Base-by-base conservation (phyloP, 192 early-diverging fungal genomes). In the Tieghemiomyces parasiticus region DNA sequence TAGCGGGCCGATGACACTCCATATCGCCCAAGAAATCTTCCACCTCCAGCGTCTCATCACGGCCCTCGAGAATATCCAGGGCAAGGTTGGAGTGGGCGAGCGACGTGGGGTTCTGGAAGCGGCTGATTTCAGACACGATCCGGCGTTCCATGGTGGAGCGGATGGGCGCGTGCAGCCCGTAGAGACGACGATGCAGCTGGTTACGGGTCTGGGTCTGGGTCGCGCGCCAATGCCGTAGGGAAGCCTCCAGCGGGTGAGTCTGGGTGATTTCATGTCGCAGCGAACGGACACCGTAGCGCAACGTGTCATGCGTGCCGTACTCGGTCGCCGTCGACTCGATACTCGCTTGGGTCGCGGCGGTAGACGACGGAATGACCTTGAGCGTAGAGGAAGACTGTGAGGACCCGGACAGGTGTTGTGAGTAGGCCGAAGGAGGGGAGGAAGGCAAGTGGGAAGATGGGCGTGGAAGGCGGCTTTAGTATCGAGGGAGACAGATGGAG, bases 81-180 rank as follows among this genome's bases (percentile, higher is more conserved):
- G 73, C 76, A 26, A 90, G 70, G 59, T 62, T 67, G 52, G 71
- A 63, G 10, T 61, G 66, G 29, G 63, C 54, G 33, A 66, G 54
- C 42, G 63, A 58, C 2, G 54, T 60, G 58, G 35, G 67, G 52
- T 47, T 65, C 45, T 24, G 63, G 48, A 33, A 64, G 55, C 51
- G 51, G 45, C 58, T 66, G 60, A 34, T 61, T 54, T 65, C 76
- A 66, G 66, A 66, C 29, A 89, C 80, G 6, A 91, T 63, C 49
- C 70, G 76, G 53, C 82, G 76, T 66, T 96, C 93, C 93, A 96
- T 96, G 63, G 90, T 85, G 67, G 91, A 73, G 63, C 88, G 83
- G 65, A 98, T 74, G 32, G 93, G 95, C n/a, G 87, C 87, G 65
- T 94, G 90, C 55, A 92, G 71, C 26, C 93, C 95, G 66, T 90